Conservation (phyloP, 179 eudicot species). For the Nepenthes alata region DNA sequence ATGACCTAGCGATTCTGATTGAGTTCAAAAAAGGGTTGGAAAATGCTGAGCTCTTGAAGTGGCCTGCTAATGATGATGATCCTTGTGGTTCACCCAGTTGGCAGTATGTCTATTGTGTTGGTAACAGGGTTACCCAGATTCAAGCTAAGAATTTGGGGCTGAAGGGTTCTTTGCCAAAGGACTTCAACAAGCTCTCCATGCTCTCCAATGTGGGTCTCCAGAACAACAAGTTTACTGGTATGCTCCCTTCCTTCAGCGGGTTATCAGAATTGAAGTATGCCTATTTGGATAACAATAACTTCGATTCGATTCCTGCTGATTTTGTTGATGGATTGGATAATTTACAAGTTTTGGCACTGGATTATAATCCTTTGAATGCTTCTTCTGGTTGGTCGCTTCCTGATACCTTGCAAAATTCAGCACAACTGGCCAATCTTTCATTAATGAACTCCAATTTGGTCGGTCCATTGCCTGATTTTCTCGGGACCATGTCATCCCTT, state of each 20-base stretch:
- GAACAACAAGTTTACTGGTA: constrained; percentile 56
- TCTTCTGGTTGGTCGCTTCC: constrained; percentile 69
- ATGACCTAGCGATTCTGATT: constrained; percentile 45
- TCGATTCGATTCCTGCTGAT: constrained; percentile 61
- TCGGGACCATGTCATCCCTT: constrained; percentile 52
- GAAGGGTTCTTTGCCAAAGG: constrained; percentile 57
- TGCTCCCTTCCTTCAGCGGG: constrained; percentile 65
- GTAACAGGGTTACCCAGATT: constrained; percentile 56
- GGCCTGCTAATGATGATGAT: constrained; percentile 61
- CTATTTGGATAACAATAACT: constrained; percentile 63
- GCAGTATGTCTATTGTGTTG: constrained; percentile 46
- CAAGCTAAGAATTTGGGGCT: constrained; percentile 55
- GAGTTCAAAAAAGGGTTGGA: constrained; percentile 57
- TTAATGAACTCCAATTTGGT: constrained; percentile 52
- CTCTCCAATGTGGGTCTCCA: constrained; percentile 71
- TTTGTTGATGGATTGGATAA: constrained; percentile 64
- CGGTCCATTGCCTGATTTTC: constrained; percentile 68
- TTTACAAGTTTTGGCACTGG: constrained; percentile 63
- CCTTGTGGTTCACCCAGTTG: constrained; percentile 91
- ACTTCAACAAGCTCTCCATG: constrained; percentile 45
- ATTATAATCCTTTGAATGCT: constrained; percentile 54
- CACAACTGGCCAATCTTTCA: constrained; percentile 49
- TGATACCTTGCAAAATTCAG: constrained; percentile 35
- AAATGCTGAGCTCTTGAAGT: constrained; percentile 62
- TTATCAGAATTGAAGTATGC: constrained; percentile 40